Percentiles rank a stretch among this genome's conserved stretches.
phyloP scores from a whole-genome alignment of 2,329 filamentous ascomycete species.

The Colletotrichum eremochloae region DNA sequence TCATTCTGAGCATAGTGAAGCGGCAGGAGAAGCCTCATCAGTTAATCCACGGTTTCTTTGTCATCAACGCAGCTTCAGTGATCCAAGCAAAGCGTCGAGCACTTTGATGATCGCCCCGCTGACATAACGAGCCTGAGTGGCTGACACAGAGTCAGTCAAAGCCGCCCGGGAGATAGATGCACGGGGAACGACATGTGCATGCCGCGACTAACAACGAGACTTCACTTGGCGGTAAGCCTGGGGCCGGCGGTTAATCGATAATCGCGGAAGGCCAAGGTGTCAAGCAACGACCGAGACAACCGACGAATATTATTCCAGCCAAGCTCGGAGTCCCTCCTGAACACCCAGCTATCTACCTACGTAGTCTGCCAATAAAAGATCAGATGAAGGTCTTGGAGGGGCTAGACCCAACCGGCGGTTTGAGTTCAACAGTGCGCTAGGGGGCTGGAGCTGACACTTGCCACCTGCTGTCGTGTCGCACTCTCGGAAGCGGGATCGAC shows the following conservation, averaged over 20 bases:
- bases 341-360: background rate
- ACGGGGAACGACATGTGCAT: background rate
- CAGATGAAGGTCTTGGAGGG: constrained; percentile 1
- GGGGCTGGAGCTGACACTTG: constrained; percentile 26
- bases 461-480: constrained; percentile 38
- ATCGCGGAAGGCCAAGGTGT: background rate
- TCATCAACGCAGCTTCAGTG: background rate
- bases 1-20: background rate
- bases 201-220: background rate
- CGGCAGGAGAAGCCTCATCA: background rate
- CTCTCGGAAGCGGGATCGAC: constrained; percentile 18
- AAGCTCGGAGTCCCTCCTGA: background rate
- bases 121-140: background rate
- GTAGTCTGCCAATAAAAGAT: background rate
- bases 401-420: constrained; percentile 7
- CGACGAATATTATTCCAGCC: constrained; percentile 2
- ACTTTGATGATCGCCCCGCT: background rate
- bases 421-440: constrained; percentile 19
- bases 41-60: background rate
- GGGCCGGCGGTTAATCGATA: background rate
- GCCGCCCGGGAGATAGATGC: background rate
- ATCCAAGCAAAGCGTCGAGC: background rate
- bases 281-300: constrained; percentile 29
- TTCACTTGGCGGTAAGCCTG: background rate
- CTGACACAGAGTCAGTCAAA: background rate